Evolutionary conservation across 2,329 filamentous ascomycete species (phyloP).

Genomic region (Beauveria bassiana): DNA sequence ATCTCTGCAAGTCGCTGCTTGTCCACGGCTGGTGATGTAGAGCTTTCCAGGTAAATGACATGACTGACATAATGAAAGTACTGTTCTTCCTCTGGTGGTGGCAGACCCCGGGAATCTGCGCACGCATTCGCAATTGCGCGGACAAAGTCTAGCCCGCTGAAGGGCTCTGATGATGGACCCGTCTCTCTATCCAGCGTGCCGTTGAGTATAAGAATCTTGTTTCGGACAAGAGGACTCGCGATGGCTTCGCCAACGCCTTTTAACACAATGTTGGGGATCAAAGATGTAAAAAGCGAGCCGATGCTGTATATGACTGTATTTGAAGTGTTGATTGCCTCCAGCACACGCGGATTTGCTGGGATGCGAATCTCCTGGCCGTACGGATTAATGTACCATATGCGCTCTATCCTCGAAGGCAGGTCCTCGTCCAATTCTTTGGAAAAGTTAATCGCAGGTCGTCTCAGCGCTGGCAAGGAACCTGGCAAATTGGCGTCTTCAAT

Average conservation of each 20-base stretch:
- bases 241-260: slow-evolving; percentile 60
- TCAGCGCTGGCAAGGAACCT: slow-evolving; percentile 70
- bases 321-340: slow-evolving; percentile 57
- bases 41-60: slow-evolving; percentile 68
- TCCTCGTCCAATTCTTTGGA: slow-evolving; percentile 70
- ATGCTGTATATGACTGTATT: slow-evolving; percentile 81
- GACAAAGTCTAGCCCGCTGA: slow-evolving; percentile 74
- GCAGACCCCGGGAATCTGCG: slow-evolving; percentile 53
- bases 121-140: slow-evolving; percentile 70
- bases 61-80: slow-evolving; percentile 72
- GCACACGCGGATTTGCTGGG: slow-evolving; percentile 70
- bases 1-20: slow-evolving; percentile 51
- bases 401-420: slow-evolving; percentile 65
- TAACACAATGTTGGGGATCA: slow-evolving; percentile 76
- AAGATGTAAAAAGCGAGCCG: slow-evolving; percentile 85
- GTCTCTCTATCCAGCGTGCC: slow-evolving; percentile 81
- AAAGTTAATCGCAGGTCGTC: slow-evolving; percentile 75
- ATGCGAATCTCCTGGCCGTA: slow-evolving; percentile 95
- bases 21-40: slow-evolving; percentile 63
- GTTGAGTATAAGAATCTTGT: slow-evolving; percentile 81
- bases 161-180: slow-evolving; percentile 56
- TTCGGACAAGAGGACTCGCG: slow-evolving; percentile 36
- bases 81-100: slow-evolving; percentile 32
- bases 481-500: slow-evolving; percentile 77
- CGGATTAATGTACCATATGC: slow-evolving; percentile 96